Base-by-base conservation (phyloP, 2,329 filamentous ascomycete genomes). In the Colletotrichum gigasporum region DNA sequence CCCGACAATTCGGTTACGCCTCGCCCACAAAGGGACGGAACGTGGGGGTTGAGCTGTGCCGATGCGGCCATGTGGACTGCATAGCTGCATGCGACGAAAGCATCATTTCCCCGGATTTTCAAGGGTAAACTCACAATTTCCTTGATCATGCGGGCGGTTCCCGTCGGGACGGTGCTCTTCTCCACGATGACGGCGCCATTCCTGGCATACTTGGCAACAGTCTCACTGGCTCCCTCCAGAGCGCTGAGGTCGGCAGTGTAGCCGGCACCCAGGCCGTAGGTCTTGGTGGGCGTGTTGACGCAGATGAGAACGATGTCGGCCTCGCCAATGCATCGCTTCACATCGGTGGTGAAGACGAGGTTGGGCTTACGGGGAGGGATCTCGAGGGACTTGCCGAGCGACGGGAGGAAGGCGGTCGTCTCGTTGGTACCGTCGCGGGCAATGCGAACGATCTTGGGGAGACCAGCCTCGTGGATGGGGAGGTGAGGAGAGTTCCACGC, bases 281-380 rank as follows among this genome's bases (percentile, higher is more conserved):
- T 85, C 79, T 94, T 94, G 42, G 91, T 94, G 2, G 91, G 91
- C 0, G 92, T 94, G 75, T 94, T 93, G 69, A 95, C 92, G 12
- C 90, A 87, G 58, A 94, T 85, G 63, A 95, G 86, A 60, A 95
- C 85, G 44, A 94, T 78, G 72, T 94, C 91, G 11, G 92, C 91
- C 67, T 88, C 86, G 22, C 81, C 75, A 64, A 94, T 90, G 64
- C 81, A 82, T 66, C 78, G 80, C 18, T 83, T 83, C 9, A 92
- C 83, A 55, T 93, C 84, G 18, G 87, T 91, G 3, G 90, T 90
- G 79, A 95, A 95, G 80, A 89, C 85, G 16, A 95, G 81, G 75
- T 94, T 95, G 11, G 87, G 84, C 53, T 78, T 71, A 39, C 88
- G 85, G 11, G 79, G 76, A 6, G 79, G 68, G 8, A 85, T 71